Evolutionary conservation across 768 basidiomycete genomes (phyloP), one percentile per base, ranked within the genome.

Genomic region (Dioszegia aurantiaca): DNA sequence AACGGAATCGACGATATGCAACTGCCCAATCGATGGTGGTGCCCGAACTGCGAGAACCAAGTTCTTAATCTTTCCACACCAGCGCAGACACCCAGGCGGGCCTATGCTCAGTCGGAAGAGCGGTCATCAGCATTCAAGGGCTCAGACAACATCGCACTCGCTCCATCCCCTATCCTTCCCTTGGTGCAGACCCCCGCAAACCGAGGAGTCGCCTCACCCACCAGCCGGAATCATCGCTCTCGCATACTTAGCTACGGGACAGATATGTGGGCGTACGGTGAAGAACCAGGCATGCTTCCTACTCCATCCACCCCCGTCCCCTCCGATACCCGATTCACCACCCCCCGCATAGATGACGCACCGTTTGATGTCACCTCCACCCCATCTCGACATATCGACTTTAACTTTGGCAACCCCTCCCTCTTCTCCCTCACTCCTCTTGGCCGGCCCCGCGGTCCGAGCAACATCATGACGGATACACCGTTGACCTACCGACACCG

Each of bases 301-400:
- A 41, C 56, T 9, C 68, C 68, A 12, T 65, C 70, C 8, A 72
- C 70, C 10, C 70, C 71, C 12, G 68, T 62, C 9, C 68, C 64
- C 1, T 44, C 47, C n/a, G 57, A 57, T 27, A 60, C 66, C 48
- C 46, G 64, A 24, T 67, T 60, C 44, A 68, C 71, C 11, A 73
- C 71, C 1, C 71, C 71, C 21, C 42, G 67, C 16, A 62, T 67
- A 24, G 71, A 73, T n/a, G 68, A 73, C 40, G 47, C 54, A 10
- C 65, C 68, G 1, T 73, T 73, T 44, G 71, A 73, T 44, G 71
- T 73, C 21, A 68, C 66, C 4, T 69, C 68, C 12, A 73, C 71
- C 6, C 71, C 71, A 14, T 70, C 68, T 17, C 53, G 71, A 36
- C 71, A 73, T 56, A 49, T 73, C 42, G 71, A 73, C 47, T 70